A percentile compares a stretch with the other conserved stretches of the same genome.
phyloP scores from a whole-genome alignment of 2,329 filamentous ascomycete genomes.

The Tolypocladium sp. region DNA sequence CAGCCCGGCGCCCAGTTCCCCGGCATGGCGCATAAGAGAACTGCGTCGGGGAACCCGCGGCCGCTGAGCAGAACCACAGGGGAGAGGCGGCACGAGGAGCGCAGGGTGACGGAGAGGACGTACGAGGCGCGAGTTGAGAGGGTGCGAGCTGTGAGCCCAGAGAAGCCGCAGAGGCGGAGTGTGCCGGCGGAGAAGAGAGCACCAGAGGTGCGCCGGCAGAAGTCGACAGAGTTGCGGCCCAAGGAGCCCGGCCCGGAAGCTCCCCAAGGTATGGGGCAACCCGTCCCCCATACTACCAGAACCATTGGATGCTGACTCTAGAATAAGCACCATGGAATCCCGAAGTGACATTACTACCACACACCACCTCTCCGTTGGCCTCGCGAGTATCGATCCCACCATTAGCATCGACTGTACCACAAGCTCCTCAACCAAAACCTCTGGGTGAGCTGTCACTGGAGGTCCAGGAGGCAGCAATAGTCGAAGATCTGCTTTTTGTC shows the following conservation, averaged over 20 bases:
- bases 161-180: constrained; percentile 37
- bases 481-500: constrained; percentile 87
- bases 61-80: constrained; percentile 34
- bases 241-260: constrained; percentile 38
- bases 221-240: constrained; percentile 32
- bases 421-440: constrained; percentile 60
- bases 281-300: not conserved
- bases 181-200: constrained; percentile 26
- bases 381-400: constrained; percentile 56
- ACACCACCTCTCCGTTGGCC: constrained; percentile 64
- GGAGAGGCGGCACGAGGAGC: constrained; percentile 37
- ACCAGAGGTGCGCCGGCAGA: constrained; percentile 29
- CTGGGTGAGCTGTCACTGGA: constrained; percentile 67
- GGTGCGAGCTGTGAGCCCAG: constrained; percentile 50
- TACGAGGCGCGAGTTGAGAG: constrained; percentile 56
- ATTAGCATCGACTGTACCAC: constrained; percentile 64
- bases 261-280: constrained; percentile 33
- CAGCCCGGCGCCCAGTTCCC: constrained; percentile 24
- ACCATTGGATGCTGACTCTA: not conserved
- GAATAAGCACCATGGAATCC: constrained; percentile 61
- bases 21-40: constrained; percentile 44
- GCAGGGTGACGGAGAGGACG: constrained; percentile 44
- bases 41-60: constrained; percentile 47
- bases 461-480: constrained; percentile 74
- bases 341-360: constrained; percentile 61